Base-by-base conservation (phyloP, 148 eudicot species). In the Fagopyrum tataricum region DNA sequence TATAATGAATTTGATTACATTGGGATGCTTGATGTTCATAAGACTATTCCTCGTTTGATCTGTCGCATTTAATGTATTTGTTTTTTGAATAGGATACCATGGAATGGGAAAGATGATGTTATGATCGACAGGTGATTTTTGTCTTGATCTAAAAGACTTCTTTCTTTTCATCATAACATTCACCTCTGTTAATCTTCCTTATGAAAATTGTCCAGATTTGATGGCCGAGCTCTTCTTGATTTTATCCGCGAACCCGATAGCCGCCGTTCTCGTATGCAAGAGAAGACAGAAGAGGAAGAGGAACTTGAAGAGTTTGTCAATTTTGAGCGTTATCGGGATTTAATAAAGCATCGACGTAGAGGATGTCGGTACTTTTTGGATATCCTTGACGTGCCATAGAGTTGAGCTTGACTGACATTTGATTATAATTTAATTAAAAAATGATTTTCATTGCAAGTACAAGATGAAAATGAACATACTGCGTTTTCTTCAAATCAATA, bases 281-380 rank as follows among this genome's bases (percentile, higher is more conserved):
- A 88, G 72, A 95, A 92, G 83, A 88, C 99, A 7, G 94, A 91
- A 75, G 99, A 95, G 81, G 99, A 92, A 77, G 91, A 91, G 81
- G 93, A 95, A 78, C 73, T 95, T 73, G 99, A 92, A 82, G 99
- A 95, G 92, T 95, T 91, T 88, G 99, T 95, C 85, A 95, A 87
- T 90, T 95, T 95, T 95, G 97, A 95, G 97, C 99, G 99, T 88
- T 95, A 92, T 83, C 97, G 97, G 94, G 99, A 95, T 91, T 95
- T 95, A 91, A 91, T 95, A 89, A 95, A 95, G 90, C 99, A 91
- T 88, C 97, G 93, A 74, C 99, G 99, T 84, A 95, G 99, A 95
- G 99, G 99, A 95, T 95, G 99, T 95, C 99, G 97, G 99, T 95
- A 95, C 98, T 95, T 91, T 86, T 88, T 90, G 72, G 76, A 77